Evolutionary conservation across 163 green algal species (phyloP), one percentile per base, ranked within the genome.

Genomic region (Chlamydomonas reinhardtii): DNA sequence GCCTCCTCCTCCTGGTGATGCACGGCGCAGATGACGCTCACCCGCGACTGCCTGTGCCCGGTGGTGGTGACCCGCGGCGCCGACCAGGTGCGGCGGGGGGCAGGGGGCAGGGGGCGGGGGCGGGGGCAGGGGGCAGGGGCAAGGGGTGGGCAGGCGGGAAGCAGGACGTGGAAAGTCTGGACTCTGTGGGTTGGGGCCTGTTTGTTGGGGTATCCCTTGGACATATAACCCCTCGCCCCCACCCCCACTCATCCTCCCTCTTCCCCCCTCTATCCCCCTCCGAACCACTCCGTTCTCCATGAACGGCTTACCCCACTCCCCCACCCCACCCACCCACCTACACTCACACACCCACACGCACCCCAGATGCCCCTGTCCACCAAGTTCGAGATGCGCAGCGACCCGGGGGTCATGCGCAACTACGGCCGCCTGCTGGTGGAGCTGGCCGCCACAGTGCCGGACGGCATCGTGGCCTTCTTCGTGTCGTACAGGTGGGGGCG

Each of bases 401-500:
- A 99, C 83, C 91, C 94, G 2, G 92, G 88, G 14, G 93, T 95
- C 52, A 85, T 95, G 70, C 89, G 95, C 84, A 99, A 99, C 92
- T 99, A 99, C 75, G 97, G 97, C 0, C 90, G 95, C 16, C 89
- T 99, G 90, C 93, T 99, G 65, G 92, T 99, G 24, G 97, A 99
- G 39, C 94, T 99, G 82, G 91, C 95, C 0, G 87, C 91, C 27
- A 92, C 92, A 0, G 97, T 99, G 68, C 98, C 98, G 24, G 98
- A 99, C 90, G 98, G 80, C 80, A 79, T 86, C 54, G 86, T 99
- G 48, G 96, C 91, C 89, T 99, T 99, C 91, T 99, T 99, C 86
- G 97, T 99, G 75, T 97, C 92, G 32, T 99, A 99, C 92, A 86
- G 64, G 64, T 71, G 64, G 2, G 27, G 12, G 48, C 1, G 48